phyloP scores from a whole-genome alignment of 2,329 filamentous ascomycete species.

The Colletotrichum australisinense region DNA sequence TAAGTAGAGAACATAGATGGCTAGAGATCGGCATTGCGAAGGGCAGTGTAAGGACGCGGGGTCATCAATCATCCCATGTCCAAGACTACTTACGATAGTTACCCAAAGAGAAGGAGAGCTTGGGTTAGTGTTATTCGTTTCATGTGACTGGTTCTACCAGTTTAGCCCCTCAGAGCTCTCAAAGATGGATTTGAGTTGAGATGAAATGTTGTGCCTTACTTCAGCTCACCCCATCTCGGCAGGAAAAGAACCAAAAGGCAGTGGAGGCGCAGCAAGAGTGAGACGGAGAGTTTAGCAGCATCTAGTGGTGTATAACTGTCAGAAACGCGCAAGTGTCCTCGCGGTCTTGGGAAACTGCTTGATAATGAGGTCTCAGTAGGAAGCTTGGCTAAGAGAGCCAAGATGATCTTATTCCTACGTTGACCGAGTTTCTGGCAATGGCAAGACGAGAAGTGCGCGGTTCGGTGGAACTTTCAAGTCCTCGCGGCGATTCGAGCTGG shows the following conservation, averaged over 20 bases:
- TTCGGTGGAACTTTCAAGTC: background rate
- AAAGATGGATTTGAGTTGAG: background rate
- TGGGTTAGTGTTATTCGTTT: background rate
- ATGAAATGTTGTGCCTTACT: background rate
- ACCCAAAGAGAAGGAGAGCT: background rate
- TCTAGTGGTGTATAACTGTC: background rate
- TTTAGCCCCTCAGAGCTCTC: background rate
- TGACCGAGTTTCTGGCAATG: background rate
- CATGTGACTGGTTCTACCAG: background rate
- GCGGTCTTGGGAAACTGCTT: background rate
- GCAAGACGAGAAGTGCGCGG: background rate
- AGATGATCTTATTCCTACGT: background rate
- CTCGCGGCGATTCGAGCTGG: background rate
- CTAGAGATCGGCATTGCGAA: background rate
- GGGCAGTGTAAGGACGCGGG: background rate
- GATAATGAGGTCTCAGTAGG: background rate
- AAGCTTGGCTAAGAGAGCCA: background rate
- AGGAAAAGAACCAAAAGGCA: background rate
- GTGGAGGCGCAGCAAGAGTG: background rate
- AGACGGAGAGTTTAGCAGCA: background rate
- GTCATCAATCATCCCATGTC: slow-evolving; percentile 18
- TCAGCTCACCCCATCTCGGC: too few species aligned
- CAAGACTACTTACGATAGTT: background rate
- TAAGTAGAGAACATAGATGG: background rate
- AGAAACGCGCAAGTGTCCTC: slow-evolving; percentile 25